Evolutionary conservation across 1,139 yeast species (phyloP), one percentile per base, ranked within the genome.

Genomic region (Hanseniaspora uvarum): DNA sequence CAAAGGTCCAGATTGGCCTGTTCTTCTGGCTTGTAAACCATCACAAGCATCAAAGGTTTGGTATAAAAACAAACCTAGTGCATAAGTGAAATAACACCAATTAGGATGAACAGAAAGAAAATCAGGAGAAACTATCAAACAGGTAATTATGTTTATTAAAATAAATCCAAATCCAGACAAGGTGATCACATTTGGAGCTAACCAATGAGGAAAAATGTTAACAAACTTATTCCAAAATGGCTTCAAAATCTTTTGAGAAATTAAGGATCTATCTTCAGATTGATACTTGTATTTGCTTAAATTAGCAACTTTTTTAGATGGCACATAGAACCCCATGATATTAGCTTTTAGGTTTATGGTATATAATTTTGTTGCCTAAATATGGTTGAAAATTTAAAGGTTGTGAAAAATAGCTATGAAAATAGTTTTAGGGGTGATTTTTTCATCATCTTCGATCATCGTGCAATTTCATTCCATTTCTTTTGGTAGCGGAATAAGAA

Each of bases 11-110:
- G 89, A 80, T 69, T 88, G 95, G 16, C 95, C 95, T 1, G 97
- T 89, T 63, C 92, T 77, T 55, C 82, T 76, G 16, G 97, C 97
- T 67, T 89, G 97, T 60, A 84, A 78, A 11, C 97, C 97, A 68
- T 89, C 97, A 68, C 95, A 86, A 1, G 96, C 96, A 69, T 89
- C 97, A 67, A 89, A 88, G 0, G 97, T 89, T 65, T 89, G 97
- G 67, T 89, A 89, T 75, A 88, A 72, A 65, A 89, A 88, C 59
- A 89, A 71, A 1, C 95, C 94, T 61, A 85, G 66, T 0, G 94
- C 96, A 65, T 86, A 86, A 53, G 85, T 74, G 61, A 78, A 77
- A 66, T 86, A 87, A 38, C 85, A 78, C 95, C 95, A 87, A 47
- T 77, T 67, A n/a, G 97, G 96, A 26, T 79, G 74, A 1, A 73